Conservation (phyloP, 495 filamentous ascomycete species). For the Hyaloscypha finlandica region DNA sequence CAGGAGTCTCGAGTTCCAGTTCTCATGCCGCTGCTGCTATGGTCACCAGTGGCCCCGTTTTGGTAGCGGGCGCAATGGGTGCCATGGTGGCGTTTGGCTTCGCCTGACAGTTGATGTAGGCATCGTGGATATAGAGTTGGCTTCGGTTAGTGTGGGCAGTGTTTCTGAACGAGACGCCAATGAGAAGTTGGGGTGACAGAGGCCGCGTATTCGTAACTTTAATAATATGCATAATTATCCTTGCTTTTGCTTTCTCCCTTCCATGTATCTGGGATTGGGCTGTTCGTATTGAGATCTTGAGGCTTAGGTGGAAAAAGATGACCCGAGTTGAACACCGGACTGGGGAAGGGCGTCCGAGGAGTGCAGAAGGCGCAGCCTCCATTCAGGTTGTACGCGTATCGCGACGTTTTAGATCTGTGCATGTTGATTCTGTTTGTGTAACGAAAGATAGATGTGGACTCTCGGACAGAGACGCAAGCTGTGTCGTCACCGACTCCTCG, state of each 20-base stretch:
- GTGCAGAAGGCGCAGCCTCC: background rate
- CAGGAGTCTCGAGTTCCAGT: background rate
- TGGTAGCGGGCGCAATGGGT: slow-evolving; percentile 6
- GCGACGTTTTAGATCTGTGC: background rate
- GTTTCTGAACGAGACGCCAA: background rate
- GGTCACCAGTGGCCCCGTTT: background rate
- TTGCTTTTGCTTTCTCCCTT: background rate
- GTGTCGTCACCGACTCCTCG: background rate
- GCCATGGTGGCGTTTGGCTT: slow-evolving; percentile 1
- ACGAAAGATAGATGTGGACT: background rate
- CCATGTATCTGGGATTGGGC: background rate
- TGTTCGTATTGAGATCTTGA: no score
- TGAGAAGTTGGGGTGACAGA: background rate
- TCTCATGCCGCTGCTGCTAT: background rate
- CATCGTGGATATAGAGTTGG: background rate
- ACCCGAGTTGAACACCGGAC: background rate
- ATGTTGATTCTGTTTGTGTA: background rate
- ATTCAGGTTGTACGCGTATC: background rate
- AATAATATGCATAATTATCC: background rate
- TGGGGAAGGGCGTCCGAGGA: background rate
- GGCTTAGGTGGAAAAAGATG: background rate
- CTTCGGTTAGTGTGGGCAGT: background rate
- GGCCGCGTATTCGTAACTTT: background rate
- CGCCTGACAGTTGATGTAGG: background rate
- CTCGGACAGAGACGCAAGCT: background rate